Percentiles rank a stretch among this genome's conserved stretches.
Evolutionary conservation across 1,284 basidiomycete species (phyloP).

Genomic region (Golubevia sp.): DNA sequence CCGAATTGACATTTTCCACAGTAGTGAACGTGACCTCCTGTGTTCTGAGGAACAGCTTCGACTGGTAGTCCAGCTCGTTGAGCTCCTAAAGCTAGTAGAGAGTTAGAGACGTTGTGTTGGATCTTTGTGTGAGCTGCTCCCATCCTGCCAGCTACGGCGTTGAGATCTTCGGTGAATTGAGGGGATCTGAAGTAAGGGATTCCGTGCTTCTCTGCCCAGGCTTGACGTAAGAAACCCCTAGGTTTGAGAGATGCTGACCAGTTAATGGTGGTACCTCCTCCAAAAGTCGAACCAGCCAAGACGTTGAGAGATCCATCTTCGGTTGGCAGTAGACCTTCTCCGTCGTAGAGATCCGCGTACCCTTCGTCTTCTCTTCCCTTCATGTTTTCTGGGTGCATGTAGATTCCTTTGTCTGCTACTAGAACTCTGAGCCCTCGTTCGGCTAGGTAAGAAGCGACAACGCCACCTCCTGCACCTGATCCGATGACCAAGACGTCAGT

Average conservation of each 20-base stretch:
- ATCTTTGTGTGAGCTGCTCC: slow-evolving; percentile 58
- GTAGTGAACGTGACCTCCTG: slow-evolving; percentile 60
- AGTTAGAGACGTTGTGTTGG: slow-evolving; percentile 62
- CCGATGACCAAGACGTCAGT: slow-evolving; percentile 63
- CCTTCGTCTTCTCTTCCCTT: slow-evolving; percentile 58
- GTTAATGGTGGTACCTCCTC: slow-evolving; percentile 65
- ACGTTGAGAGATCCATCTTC: slow-evolving; percentile 62
- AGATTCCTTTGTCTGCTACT: slow-evolving; percentile 64
- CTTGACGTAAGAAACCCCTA: slow-evolving; percentile 61
- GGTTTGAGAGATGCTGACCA: slow-evolving; percentile 64
- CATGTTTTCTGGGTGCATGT: slow-evolving; percentile 59
- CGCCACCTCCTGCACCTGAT: slow-evolving; percentile 63
- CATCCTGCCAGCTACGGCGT: slow-evolving; percentile 62
- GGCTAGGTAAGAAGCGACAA: slow-evolving; percentile 57
- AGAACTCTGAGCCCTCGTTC: slow-evolving; percentile 61
- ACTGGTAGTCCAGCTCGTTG: slow-evolving; percentile 57
- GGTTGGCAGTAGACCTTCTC: slow-evolving; percentile 60
- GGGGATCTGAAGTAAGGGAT: slow-evolving; percentile 61
- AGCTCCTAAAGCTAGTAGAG: slow-evolving; percentile 54
- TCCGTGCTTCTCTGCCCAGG: slow-evolving; percentile 62
- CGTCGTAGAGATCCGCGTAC: slow-evolving; percentile 62
- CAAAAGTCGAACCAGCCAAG: slow-evolving; percentile 63
- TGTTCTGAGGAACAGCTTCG: slow-evolving; percentile 62
- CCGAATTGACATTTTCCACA: slow-evolving; percentile 63
- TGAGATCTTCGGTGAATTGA: slow-evolving; percentile 59